Conservation (phyloP, 768 basidiomycete genomes). For the Chiua virens region DNA sequence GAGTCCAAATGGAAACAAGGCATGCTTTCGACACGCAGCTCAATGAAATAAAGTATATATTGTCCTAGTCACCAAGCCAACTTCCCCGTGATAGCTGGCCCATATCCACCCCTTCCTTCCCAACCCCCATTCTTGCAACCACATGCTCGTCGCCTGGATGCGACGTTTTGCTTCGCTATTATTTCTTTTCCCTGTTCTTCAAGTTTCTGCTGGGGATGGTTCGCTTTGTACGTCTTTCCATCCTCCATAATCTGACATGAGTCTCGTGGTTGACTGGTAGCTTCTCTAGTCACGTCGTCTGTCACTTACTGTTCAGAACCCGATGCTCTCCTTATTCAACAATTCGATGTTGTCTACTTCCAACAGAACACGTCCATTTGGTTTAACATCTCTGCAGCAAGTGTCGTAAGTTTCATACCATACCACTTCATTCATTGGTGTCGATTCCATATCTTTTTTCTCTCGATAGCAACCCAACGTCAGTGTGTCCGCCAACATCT, state of each 20-base stretch:
- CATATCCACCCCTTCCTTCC: conserved; percentile 19
- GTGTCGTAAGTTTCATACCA: conserved; percentile 60
- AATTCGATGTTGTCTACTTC: conserved; percentile 73
- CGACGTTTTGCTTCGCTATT: conserved; percentile 52
- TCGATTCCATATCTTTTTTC: conserved; percentile 13
- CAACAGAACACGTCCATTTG: conserved; percentile 68
- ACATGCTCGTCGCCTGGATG: conserved; percentile 79
- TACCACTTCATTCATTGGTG: not conserved
- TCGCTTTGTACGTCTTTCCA: conserved; percentile 54
- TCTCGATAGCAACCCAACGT: conserved; percentile 61
- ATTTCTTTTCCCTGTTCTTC: conserved; percentile 38
- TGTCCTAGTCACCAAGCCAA: conserved; percentile 7
- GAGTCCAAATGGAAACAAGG: conserved; percentile 33
- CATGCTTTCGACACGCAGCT: conserved; percentile 29
- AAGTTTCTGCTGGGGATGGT: conserved; percentile 50
- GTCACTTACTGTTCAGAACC: conserved; percentile 86
- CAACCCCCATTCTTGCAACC: conserved; percentile 12
- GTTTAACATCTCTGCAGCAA: conserved; percentile 86
- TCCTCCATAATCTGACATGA: not conserved
- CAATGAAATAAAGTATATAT: conserved; percentile 23
- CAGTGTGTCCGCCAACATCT: conserved; percentile 78
- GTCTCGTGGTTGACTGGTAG: conserved; percentile 3
- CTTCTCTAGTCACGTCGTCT: conserved; percentile 70
- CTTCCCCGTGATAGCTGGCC: conserved; percentile 29
- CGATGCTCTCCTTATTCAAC: conserved; percentile 74